These are phyloP conservation scores for Cladophialophora chaetospira DNA, from an alignment of 2,329 filamentous ascomycete genomes.

Conservation along the genomic window DNA sequence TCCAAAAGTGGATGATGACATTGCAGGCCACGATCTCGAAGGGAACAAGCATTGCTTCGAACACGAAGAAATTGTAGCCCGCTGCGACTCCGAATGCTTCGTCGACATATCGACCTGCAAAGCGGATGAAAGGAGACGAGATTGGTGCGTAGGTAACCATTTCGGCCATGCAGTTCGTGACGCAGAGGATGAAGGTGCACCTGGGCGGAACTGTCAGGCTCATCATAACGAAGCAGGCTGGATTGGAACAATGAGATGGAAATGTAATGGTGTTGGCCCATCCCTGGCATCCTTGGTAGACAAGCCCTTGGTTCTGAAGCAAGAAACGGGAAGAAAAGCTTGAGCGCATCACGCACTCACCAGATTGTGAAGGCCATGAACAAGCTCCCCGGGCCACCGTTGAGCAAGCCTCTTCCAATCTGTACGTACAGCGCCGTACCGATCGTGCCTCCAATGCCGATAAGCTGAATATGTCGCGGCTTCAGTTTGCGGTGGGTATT, in stretches of 20 bases:
- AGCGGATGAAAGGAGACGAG: slow-evolving; percentile 49
- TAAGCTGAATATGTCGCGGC: slow-evolving; percentile 50
- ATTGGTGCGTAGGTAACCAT: slow-evolving; percentile 55
- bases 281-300: neutral
- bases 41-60: slow-evolving; percentile 53
- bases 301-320: neutral
- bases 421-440: slow-evolving; percentile 48
- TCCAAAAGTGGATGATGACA: slow-evolving; percentile 55
- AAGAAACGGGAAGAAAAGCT: neutral
- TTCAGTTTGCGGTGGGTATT: slow-evolving; percentile 42
- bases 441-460: slow-evolving; percentile 51
- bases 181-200: slow-evolving; percentile 48
- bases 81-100: slow-evolving; percentile 51
- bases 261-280: neutral
- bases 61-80: slow-evolving; percentile 56
- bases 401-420: slow-evolving; percentile 44
- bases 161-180: slow-evolving; percentile 52
- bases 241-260: neutral
- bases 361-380: slow-evolving; percentile 51
- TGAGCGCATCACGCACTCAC: slow-evolving; percentile 37
- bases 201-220: slow-evolving; percentile 32
- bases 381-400: slow-evolving; percentile 47
- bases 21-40: slow-evolving; percentile 57
- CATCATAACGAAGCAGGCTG: neutral
- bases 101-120: slow-evolving; percentile 52